Evolutionary conservation across 176 grass and related monocot species (phyloP).

Genomic region (Poa pratensis): DNA sequence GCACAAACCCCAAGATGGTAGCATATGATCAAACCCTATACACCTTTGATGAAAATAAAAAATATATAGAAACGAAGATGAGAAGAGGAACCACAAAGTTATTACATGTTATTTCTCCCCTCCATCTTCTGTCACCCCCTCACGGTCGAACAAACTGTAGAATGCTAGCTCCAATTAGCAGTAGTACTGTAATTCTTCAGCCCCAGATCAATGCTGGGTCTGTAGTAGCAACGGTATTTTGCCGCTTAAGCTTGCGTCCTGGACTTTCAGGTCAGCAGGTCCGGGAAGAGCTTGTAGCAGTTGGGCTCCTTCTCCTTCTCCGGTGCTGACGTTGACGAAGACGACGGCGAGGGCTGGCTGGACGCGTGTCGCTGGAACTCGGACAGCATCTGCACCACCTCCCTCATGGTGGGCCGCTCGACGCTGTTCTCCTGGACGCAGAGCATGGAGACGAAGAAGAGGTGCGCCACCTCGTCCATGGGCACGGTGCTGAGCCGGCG

Average conservation of each 20-base stretch:
- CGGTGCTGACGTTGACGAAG: not conserved
- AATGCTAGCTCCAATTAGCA: conserved; percentile 47
- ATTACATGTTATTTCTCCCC: conserved; percentile 34
- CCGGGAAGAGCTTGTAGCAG: conserved; percentile 86
- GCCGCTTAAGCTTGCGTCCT: not conserved
- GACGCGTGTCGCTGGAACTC: conserved; percentile 58
- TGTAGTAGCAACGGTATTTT: not conserved
- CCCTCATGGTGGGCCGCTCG: conserved; percentile 88
- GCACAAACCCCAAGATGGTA: conserved; percentile 51
- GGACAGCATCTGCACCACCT: conserved; percentile 93
- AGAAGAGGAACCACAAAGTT: conserved; percentile 39
- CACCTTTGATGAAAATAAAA: conserved; percentile 47
- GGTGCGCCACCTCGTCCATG: conserved; percentile 69
- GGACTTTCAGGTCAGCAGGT: conserved; percentile 61
- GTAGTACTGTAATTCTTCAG: conserved; percentile 32
- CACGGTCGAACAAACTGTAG: conserved; percentile 34
- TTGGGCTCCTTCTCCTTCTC: conserved; percentile 49
- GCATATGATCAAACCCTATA: conserved; percentile 72
- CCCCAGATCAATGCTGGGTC: conserved; percentile 4
- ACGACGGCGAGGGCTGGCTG: conserved; percentile 44
- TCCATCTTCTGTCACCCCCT: conserved; percentile 38
- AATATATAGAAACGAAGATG: conserved; percentile 13
- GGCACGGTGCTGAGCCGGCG: conserved; percentile 54
- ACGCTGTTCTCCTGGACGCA: conserved; percentile 95
- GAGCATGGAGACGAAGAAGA: conserved; percentile 89